phyloP scores from a whole-genome alignment of 306 rosid species.

The Geum urbanum region DNA sequence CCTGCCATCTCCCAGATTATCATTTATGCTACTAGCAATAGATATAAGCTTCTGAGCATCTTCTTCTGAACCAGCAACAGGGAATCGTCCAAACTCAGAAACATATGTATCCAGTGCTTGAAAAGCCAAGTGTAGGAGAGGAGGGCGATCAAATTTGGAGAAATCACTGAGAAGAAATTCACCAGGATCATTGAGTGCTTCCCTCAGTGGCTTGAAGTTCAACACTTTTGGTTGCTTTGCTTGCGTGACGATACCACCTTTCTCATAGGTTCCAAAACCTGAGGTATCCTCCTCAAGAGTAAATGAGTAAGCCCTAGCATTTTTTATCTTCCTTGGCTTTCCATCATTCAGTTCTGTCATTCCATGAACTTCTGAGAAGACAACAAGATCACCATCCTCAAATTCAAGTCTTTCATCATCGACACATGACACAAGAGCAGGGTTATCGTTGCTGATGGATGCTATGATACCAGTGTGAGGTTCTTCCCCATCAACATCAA shows the following conservation, averaged over 20 bases:
- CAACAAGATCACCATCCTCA: conserved; percentile 91
- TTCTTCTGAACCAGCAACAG: conserved; percentile 74
- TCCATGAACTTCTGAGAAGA: conserved; percentile 86
- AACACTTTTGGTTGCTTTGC: conserved; percentile 73
- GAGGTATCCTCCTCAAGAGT: conserved; percentile 80
- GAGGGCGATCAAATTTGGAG: conserved; percentile 79
- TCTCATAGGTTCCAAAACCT: conserved; percentile 58
- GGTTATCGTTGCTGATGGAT: conserved; percentile 73
- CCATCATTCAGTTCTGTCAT: conserved; percentile 87
- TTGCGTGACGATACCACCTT: conserved; percentile 87
- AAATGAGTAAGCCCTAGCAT: conserved; percentile 71
- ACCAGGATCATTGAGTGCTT: conserved; percentile 68
- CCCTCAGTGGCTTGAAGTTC: conserved; percentile 66
- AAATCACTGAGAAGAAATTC: conserved; percentile 86
- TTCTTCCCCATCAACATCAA: conserved; percentile 88
- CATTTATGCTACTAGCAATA: conserved; percentile 49
- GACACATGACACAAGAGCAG: conserved; percentile 70
- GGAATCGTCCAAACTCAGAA: conserved; percentile 58
- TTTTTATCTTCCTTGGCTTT: conserved; percentile 68
- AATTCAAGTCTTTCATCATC: conserved; percentile 92
- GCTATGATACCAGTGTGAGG: conserved; percentile 83
- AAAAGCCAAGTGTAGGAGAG: conserved; percentile 74
- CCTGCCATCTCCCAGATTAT: conserved; percentile 51
- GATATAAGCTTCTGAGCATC: conserved; percentile 70
- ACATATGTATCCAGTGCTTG: conserved; percentile 68